Evolutionary conservation across 192 early-diverging fungal genomes (phyloP), one percentile per base, ranked within the genome.

Genomic region (Pilobolus umbonatus): DNA sequence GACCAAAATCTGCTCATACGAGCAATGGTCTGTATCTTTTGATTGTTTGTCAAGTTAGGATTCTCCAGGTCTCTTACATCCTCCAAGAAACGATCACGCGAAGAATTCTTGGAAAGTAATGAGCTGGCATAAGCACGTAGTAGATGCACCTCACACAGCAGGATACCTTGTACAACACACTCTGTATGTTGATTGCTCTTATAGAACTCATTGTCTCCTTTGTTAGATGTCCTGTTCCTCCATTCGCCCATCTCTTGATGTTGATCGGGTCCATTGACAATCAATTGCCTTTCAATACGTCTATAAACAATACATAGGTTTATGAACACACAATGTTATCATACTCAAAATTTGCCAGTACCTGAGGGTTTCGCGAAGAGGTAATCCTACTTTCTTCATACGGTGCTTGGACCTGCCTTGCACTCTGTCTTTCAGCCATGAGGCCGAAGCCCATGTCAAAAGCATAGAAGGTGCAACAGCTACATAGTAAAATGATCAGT

Each of bases 31-130:
- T 67, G 58, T 9, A 81, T 65, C 57, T 83, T 77, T 60, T 89
- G 87, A 0, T 52, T 1, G 2, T 70, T 71, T 40, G 59, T 71
- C 52, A 84, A 69, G 28, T 46, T 36, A 9, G 72, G 70, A 56
- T 81, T 75, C 66, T 93, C 91, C 17, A 94, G 75, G 47, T 91
- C 90, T 9, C 83, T 74, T 30, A 95, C 57, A 70, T 95, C 92
- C 64, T 92, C 83, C 29, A 91, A 55, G 54, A 92, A 91, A 45
- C 76, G 70, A 7, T 76, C 63, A 14, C 85, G 78, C 14, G 80
- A 61, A 34, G 69, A 79, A 30, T 70, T 75, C 32, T 61, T 34
- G 6, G 65, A 47, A 10, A 86, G 79, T 32, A 87, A 38, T 17
- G 51, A 53, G 4, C 49, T 46, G 8, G 76, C 79, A 55, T 73